Base-by-base conservation (phyloP, 306 rosid species). In the Neltuma alba region DNA sequence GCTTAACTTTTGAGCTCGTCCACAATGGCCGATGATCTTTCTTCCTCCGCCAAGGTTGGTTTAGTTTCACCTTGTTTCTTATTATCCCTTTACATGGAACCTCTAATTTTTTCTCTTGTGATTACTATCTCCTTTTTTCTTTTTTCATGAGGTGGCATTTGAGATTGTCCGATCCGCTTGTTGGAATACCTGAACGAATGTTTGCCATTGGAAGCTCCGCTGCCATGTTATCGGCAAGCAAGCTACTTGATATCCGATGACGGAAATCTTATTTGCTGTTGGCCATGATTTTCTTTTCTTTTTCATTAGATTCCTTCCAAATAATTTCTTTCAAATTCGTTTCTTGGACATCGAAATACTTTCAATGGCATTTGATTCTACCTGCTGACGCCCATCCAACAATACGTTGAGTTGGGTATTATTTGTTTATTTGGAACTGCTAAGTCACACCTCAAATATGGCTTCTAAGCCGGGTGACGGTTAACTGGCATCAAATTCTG, bases 21-120 rank as follows among this genome's bases (percentile, higher is more conserved):
- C 71, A 88, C 91, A 83, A 95, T 95, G 99, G 97, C 94, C 12
- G 98, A 92, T 74, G 96, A 90, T 83, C 91, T 76, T 42, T 81
- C 83, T 81, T 89, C 88, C 90, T 89, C 86, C 86, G 52, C 89
- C 78, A 92, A 95, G 98, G 99, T 95, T 41, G 60, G 84, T 37
- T 69, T 36, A 15, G 62, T 25, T 40, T 44, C 41, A 9, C 62
- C 54, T 25, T 42, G 41, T 45, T 58, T 34, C 79, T 61, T 45
- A 14, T 82, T 81, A 37, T 82, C 47, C 4, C 57, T 12, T 76
- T 31, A 34, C 54, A 60, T 54, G 60, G 37, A 74, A 81, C 64
- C 81, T 37, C 41, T 7, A 0, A 37, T 37, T 37, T 37, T 37
- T 37, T 37, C 8, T 37, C 9, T 7, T 37, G 71, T 72, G 13